phyloP scores from a whole-genome alignment of 139 green algal genomes.

The Picochlorum sp. region DNA sequence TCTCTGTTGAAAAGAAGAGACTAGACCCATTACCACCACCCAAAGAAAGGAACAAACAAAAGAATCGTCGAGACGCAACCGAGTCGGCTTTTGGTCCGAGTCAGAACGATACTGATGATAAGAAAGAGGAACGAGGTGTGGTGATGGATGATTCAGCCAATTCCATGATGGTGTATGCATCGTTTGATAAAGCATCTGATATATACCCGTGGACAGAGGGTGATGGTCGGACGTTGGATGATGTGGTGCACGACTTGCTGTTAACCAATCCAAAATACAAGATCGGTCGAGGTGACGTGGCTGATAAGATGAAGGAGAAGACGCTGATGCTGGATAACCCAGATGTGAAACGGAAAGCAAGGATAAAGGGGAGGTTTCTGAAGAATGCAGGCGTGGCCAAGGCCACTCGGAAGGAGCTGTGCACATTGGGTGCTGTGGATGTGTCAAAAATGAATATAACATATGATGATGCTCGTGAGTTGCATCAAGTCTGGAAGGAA shows the following conservation, averaged over 20 bases:
- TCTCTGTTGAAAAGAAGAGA: too few relatives aligned
- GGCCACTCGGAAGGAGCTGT: neutral
- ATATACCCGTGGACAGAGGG: neutral
- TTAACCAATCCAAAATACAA: neutral
- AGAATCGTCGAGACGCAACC: too few relatives aligned
- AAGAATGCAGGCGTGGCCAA: neutral
- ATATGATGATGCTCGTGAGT: neutral
- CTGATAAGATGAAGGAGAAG: slow-evolving; percentile 4
- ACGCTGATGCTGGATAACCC: neutral
- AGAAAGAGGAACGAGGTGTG: too few relatives aligned
- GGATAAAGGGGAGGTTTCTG: neutral
- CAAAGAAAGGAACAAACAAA: too few relatives aligned
- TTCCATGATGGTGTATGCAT: too few relatives aligned
- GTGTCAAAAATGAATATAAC: neutral
- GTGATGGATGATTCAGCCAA: too few relatives aligned
- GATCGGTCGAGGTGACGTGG: neutral
- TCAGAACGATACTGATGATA: too few relatives aligned
- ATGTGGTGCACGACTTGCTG: neutral
- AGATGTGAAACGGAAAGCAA: neutral
- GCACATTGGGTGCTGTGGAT: neutral
- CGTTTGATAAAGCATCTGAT: neutral
- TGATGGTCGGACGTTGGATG: neutral
- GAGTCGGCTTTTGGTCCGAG: too few relatives aligned
- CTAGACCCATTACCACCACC: too few relatives aligned
- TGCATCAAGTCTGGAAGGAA: neutral